Evolutionary conservation across 2,329 filamentous ascomycete species (phyloP).

Genomic region (Fusarium compactum): DNA sequence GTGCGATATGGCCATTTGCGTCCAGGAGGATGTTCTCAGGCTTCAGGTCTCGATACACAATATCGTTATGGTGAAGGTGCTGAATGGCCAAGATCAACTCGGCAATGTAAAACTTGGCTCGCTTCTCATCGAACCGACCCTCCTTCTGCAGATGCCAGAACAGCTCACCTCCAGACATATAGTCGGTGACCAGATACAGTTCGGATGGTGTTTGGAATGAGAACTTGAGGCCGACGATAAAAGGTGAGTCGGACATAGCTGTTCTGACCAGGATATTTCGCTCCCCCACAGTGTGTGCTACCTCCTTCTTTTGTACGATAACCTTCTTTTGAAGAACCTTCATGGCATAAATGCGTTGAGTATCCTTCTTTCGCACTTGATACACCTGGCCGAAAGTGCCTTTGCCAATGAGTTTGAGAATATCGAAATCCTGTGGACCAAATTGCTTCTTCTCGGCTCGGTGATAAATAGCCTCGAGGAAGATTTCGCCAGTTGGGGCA

Average conservation of each 20-base stretch:
- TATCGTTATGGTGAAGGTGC: constrained; percentile 95
- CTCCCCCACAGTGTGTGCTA: constrained; percentile 96
- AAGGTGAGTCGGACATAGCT: constrained; percentile 93
- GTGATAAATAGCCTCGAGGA: constrained; percentile 87
- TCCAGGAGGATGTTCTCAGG: constrained; percentile 97
- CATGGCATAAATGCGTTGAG: constrained; percentile 96
- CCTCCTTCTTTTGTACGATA: constrained; percentile 99
- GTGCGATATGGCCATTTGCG: constrained; percentile 95
- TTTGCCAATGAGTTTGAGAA: constrained; percentile 95
- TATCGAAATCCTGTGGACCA: constrained; percentile 95
- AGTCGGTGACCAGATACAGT: constrained; percentile 97
- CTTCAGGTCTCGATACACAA: constrained; percentile 97
- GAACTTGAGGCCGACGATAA: constrained; percentile 98
- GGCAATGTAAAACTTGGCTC: constrained; percentile 98
- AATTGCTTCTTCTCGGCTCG: constrained; percentile 90
- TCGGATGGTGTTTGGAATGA: constrained; percentile 98
- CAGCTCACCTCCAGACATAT: constrained; percentile 98
- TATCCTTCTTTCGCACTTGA: constrained; percentile 97
- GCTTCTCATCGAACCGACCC: constrained; percentile 91
- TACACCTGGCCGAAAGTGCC: constrained; percentile 99
- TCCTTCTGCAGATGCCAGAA: constrained; percentile 99
- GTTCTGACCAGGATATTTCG: constrained; percentile 97
- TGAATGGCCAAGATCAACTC: constrained; percentile 95
- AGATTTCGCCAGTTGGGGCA: constrained; percentile 86
- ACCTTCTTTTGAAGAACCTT: constrained; percentile 99